phyloP scores from a whole-genome alignment of 2,329 filamentous ascomycete species.

The Aspergillus alliaceus region DNA sequence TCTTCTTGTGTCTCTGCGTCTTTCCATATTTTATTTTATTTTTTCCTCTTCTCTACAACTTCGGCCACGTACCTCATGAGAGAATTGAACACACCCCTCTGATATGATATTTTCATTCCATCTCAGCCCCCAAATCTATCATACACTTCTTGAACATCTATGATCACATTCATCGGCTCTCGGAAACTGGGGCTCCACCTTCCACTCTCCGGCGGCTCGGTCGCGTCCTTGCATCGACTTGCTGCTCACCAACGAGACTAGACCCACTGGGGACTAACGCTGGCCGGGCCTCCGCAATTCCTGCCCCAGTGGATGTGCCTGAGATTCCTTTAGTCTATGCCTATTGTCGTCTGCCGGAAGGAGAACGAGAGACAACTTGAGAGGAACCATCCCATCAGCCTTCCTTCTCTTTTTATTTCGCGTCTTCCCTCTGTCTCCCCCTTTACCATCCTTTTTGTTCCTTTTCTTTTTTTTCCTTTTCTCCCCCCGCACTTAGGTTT shows the following conservation, averaged over 20 bases:
- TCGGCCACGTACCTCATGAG: background rate
- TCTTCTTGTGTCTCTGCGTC: background rate
- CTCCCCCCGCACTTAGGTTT: slow-evolving; percentile 5
- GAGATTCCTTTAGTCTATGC: slow-evolving; percentile 13
- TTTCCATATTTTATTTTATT: background rate
- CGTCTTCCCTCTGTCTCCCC: slow-evolving; percentile 25
- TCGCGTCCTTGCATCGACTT: slow-evolving; percentile 13
- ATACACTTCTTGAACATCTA: background rate
- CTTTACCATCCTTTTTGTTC: slow-evolving; percentile 13
- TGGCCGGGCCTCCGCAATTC: slow-evolving; percentile 10
- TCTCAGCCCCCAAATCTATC: too few species aligned
- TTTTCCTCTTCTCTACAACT: too few species aligned
- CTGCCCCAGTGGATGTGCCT: slow-evolving; percentile 9
- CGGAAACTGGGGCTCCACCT: slow-evolving; percentile 19
- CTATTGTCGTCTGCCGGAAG: background rate
- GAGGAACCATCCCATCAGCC: slow-evolving; percentile 4
- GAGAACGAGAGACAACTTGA: background rate
- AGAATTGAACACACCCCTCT: background rate
- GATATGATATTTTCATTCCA: background rate
- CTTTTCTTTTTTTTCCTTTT: slow-evolving; percentile 13
- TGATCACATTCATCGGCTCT: slow-evolving; percentile 21
- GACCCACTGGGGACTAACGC: slow-evolving; percentile 16
- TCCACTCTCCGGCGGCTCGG: slow-evolving; percentile 18
- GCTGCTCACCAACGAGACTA: slow-evolving; percentile 8
- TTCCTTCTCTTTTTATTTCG: slow-evolving; percentile 14